Conservation (phyloP, 148 eudicot species). For the Chenopodium berlandieri region DNA sequence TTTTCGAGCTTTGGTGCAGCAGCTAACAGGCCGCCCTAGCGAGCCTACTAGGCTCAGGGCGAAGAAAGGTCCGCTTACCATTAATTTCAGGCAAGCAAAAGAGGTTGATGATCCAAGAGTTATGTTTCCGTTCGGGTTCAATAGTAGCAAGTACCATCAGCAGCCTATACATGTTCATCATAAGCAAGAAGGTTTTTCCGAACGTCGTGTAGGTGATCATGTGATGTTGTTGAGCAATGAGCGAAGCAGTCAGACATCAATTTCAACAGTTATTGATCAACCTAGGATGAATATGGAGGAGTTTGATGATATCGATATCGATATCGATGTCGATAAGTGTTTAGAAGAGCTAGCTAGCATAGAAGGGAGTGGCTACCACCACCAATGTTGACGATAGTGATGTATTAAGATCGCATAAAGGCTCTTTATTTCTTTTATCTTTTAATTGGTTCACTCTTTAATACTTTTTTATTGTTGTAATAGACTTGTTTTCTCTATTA, state of each 20-base stretch:
- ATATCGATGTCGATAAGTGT: conserved; percentile 15
- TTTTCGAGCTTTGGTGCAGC: conserved; percentile 55
- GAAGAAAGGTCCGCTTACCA: conserved; percentile 37
- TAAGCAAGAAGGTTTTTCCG: neutral
- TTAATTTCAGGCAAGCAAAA: conserved; percentile 30
- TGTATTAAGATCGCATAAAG: neutral
- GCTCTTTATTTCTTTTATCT: neutral
- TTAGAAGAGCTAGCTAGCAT: conserved; percentile 14
- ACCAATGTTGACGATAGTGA: neutral
- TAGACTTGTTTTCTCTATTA: neutral
- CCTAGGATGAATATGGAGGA: neutral
- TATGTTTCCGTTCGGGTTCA: conserved; percentile 13
- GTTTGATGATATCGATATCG: conserved; percentile 16
- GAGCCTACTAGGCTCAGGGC: conserved; percentile 8
- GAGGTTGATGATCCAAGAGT: neutral
- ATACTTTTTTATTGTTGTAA: neutral
- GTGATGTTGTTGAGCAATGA: conserved; percentile 1
- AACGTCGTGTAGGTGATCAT: neutral
- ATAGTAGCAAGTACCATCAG: neutral
- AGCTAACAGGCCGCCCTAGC: conserved; percentile 42
- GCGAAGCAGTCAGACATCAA: neutral
- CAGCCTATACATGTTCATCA: neutral
- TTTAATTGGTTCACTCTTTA: neutral
- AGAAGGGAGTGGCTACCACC: neutral
- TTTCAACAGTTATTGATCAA: neutral